Conservation (phyloP, 2,329 filamentous ascomycete genomes). For the Clonostachys rhizophaga region DNA sequence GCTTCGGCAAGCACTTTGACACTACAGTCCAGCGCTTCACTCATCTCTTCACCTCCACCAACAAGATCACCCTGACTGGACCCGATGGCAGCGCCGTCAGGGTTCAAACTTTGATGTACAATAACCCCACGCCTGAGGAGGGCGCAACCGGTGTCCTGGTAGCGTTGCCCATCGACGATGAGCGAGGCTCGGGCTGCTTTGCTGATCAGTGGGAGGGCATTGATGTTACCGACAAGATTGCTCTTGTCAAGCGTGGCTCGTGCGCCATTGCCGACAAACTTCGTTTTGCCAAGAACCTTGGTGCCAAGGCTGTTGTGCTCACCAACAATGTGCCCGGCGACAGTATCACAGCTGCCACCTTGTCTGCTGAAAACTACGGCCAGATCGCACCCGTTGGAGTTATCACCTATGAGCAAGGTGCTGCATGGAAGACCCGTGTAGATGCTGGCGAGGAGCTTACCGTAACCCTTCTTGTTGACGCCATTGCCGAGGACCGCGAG, state of each 20-base stretch:
- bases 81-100: conserved; percentile 37
- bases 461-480: conserved; percentile 28
- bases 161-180: conserved; percentile 27
- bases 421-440: conserved; percentile 24
- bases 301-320: conserved; percentile 43
- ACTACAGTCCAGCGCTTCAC: conserved; percentile 41
- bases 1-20: conserved; percentile 33
- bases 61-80: conserved; percentile 34
- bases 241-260: conserved; percentile 36
- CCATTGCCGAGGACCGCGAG: conserved; percentile 25
- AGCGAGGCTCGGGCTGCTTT: conserved; percentile 32
- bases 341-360: conserved; percentile 41
- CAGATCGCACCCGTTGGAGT: conserved; percentile 28
- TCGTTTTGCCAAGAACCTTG: conserved; percentile 32
- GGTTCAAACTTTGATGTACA: conserved; percentile 38
- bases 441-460: conserved; percentile 22
- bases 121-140: conserved; percentile 33
- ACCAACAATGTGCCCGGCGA: conserved; percentile 55
- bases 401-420: conserved; percentile 25
- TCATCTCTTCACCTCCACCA: conserved; percentile 36
- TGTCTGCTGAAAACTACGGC: conserved; percentile 35
- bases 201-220: conserved; percentile 37
- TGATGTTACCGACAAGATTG: conserved; percentile 36
- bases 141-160: conserved; percentile 28
- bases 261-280: conserved; percentile 38